Base-by-base conservation (phyloP, 1,284 basidiomycete species). In the Naganishia sp. region DNA sequence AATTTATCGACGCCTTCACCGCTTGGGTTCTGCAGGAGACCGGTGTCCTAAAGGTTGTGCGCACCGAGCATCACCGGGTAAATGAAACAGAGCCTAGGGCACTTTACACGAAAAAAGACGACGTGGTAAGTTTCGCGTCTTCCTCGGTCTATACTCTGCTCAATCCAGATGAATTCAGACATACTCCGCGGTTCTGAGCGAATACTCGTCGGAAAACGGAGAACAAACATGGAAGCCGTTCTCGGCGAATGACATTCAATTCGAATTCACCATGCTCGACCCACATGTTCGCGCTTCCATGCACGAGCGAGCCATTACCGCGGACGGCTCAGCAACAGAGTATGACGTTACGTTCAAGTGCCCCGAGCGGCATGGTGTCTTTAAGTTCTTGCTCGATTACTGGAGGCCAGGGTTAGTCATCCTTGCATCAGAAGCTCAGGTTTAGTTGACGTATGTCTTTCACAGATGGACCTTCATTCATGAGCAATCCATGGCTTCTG, bases 211-310 rank as follows among this genome's bases (percentile, higher is more conserved):
- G 15, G 25, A 67, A 2, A 72, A 76, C 57, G 73, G 72, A 23
- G 68, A 71, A 11, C 75, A 76, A 5, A 31, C 66, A 3, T 97
- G 91, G 91, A 80, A 81, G 50, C 88, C 92, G 0, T 89, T 88
- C 77, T 85, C 86, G 4, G 85, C 83, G 33, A 76, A 90, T 63
- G 82, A 96, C 77, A 74, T 98, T 21, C 95, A 98, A 75, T 84
- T 99, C 61, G 93, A 95, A 72, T 96, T 98, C 77, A 93, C 91
- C 33, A 99, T 99, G 95, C 86, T 99, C 49, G 96, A 99, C 79
- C 95, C 94, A 1, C 91, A 94, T 78, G 81, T 95, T 68, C 89
- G 93, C 39, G 90, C 87, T 10, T 80, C 86, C 4, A 83, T 96
- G 9, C 81, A 77, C 11, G 64, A 72, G 48, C 59, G 59, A 23